A percentile compares a stretch with the other conserved stretches of the same genome.
These are phyloP conservation scores for Phytophthora podocarpi DNA, from an alignment of 352 stramenopile species.

Conservation along the genomic window DNA sequence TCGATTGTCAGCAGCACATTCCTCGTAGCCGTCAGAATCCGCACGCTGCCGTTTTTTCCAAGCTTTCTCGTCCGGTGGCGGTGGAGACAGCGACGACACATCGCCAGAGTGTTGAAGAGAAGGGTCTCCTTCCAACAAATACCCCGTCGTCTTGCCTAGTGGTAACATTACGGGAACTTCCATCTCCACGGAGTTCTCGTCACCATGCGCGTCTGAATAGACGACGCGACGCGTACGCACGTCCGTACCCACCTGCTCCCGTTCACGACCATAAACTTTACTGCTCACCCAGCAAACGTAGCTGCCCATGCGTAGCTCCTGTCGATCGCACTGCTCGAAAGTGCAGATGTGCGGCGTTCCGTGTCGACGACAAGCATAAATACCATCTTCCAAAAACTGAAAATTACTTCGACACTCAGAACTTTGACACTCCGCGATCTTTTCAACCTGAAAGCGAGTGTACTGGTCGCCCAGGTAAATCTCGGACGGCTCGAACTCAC, in stretches of 20 bases:
- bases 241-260: conserved; percentile 65
- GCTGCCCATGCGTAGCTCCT: conserved; percentile 51
- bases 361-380: conserved; percentile 71
- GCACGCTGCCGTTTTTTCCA: conserved; percentile 36
- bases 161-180: conserved; percentile 74
- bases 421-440: conserved; percentile 46
- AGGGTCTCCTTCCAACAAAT: conserved; percentile 57
- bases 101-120: conserved; percentile 20
- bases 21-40: conserved; percentile 25
- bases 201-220: conserved; percentile 59
- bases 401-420: conserved; percentile 45
- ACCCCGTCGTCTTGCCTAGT: conserved; percentile 62
- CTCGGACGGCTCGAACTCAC: conserved; percentile 46
- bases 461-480: conserved; percentile 68
- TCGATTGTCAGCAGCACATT: conserved; percentile 19
- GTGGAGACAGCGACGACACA: conserved; percentile 65
- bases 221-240: conserved; percentile 61
- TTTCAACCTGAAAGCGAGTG: conserved; percentile 59
- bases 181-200: conserved; percentile 67
- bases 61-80: conserved; percentile 60
- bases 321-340: conserved; percentile 72
- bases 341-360: conserved; percentile 78
- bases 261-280: conserved; percentile 64
- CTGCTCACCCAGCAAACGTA: conserved; percentile 80
- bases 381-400: conserved; percentile 76